phyloP scores from a whole-genome alignment of 768 basidiomycete species.

The Naematelia aurantialba region DNA sequence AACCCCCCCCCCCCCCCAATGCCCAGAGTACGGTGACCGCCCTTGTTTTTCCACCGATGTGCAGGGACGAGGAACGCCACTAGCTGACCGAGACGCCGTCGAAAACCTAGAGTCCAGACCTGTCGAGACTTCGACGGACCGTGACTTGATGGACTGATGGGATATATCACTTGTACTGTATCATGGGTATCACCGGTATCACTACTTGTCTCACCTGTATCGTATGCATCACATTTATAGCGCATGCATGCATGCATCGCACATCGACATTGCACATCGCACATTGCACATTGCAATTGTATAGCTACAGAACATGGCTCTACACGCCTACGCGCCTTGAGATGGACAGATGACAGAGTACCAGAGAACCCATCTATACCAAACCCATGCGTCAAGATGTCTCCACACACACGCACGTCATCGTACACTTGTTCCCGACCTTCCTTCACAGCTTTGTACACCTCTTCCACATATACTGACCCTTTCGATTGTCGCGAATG shows the following conservation, averaged over 20 bases:
- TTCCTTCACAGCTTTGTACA: too few species aligned
- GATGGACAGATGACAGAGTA: background rate
- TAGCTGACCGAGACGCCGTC: background rate
- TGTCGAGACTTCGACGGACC: background rate
- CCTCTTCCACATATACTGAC: background rate
- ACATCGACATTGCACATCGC: too few species aligned
- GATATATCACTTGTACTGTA: background rate
- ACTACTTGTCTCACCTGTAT: too few species aligned
- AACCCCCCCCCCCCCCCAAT: too few species aligned
- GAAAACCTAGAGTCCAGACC: background rate
- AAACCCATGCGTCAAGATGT: background rate
- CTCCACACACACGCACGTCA: too few species aligned
- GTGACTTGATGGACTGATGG: background rate
- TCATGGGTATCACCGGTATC: too few species aligned
- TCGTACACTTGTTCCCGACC: too few species aligned
- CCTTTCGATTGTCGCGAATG: background rate
- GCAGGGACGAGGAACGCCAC: constrained; percentile 7
- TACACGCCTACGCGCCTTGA: background rate
- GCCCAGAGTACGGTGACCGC: too few species aligned
- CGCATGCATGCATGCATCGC: too few species aligned
- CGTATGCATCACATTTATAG: too few species aligned
- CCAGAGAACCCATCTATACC: background rate
- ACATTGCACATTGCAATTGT: background rate
- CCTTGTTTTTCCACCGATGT: background rate
- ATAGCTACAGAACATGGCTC: background rate